Base-by-base conservation (phyloP, 768 basidiomycete species). In the Kwoniella europaea region DNA sequence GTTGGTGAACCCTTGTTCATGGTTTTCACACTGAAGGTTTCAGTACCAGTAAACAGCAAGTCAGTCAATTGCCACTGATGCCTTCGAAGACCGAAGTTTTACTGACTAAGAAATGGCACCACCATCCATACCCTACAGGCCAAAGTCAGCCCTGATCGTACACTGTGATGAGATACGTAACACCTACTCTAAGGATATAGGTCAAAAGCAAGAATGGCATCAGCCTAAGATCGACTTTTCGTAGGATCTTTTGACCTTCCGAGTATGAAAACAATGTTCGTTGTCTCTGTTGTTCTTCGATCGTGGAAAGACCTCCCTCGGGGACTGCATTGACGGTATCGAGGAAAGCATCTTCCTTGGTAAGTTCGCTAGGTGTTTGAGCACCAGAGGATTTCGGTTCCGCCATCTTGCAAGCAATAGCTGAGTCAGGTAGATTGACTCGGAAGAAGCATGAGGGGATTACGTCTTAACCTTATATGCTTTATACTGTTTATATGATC, bases 1-100 rank as follows among this genome's bases (percentile, higher is more conserved):
- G 43, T 53, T 0, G 72, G 64, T 57, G 69, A 61, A 12, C 69
- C 74, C 0, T 20, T 41, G 65, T 76, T 75, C 56, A 80, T 71
- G 18, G 72, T 77, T 44, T 68, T 70, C 52, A 80, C 67, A 67
- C 72, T 76, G 63, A 43, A 42, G 22, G 44, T 63, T 76, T 74
- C 50, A 65, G 58, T n/a, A 43, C 24, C 10, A 63, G 18, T 18
- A 16, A 16, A 10, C 46, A 53, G n/a, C 10, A 15, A 50, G 61
- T 44, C 27, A 29, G 15, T 41, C 22, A 56, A 9, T 27, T 35
- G 27, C 55, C 12, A 20, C 55, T n/a, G 71, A 41, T 35, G 24
- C 15, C 57, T 20, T 10, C 0, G 15, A 24, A 35, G 35, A 35
- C 35, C 27, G 24, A 13, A 41, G 42, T 62, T 24, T 27, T 18